Percentiles rank a stretch among this genome's conserved stretches.
These are phyloP conservation scores for Drosera spatulata DNA, from an alignment of 179 eudicot species.

Conservation along the genomic window DNA sequence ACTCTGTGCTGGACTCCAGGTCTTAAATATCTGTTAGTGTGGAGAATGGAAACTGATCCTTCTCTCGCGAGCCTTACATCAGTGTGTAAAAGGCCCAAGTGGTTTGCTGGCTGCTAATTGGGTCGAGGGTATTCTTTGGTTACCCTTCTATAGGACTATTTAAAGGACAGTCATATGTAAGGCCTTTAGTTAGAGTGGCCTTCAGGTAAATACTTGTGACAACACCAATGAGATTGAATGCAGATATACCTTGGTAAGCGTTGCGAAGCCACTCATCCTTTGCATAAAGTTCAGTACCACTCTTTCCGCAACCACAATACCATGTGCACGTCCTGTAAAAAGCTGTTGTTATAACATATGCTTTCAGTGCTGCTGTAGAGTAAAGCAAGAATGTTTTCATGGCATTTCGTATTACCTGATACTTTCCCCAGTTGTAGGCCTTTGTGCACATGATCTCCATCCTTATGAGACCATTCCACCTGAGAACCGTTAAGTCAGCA, in stretches of 20 bases:
- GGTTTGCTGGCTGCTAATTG: too few relatives aligned
- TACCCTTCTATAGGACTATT: too few relatives aligned
- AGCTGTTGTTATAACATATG: background rate
- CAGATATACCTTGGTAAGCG: conserved; percentile 66
- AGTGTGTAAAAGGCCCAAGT: background rate
- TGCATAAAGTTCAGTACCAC: conserved; percentile 96
- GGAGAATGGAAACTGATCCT: background rate
- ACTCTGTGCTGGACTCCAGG: background rate
- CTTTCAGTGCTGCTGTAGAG: background rate
- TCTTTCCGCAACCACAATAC: conserved; percentile 82
- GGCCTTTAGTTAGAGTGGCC: too few relatives aligned
- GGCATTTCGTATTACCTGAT: conserved; percentile 36
- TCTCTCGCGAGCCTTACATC: background rate
- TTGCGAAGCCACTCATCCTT: conserved; percentile 98
- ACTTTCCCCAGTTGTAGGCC: conserved; percentile 88
- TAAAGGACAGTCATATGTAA: too few relatives aligned
- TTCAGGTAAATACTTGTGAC: background rate
- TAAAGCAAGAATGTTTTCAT: background rate
- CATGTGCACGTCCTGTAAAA: conserved; percentile 73
- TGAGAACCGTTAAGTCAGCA: conserved; percentile 5
- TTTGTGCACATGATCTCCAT: conserved; percentile 77
- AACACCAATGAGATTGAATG: background rate
- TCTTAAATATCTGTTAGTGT: too few relatives aligned
- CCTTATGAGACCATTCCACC: conserved; percentile 85
- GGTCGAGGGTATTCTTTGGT: too few relatives aligned